phyloP scores from a whole-genome alignment of 352 stramenopile genomes.

The Phytophthora ramorum region DNA sequence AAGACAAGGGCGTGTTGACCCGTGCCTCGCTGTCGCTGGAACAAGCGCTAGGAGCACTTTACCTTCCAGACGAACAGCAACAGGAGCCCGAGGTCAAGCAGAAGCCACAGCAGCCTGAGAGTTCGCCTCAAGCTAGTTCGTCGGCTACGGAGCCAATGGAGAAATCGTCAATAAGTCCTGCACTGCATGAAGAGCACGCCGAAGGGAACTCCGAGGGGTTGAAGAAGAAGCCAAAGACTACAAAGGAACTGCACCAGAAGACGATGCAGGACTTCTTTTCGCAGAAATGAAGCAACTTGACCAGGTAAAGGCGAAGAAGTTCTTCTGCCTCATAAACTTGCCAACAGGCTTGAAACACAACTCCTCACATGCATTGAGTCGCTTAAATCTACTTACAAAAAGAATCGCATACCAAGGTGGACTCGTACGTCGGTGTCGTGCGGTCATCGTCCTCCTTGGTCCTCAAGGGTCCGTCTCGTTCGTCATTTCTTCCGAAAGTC shows the following conservation, averaged over 20 bases:
- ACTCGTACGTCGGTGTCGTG: background rate
- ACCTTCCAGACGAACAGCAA: conserved; percentile 5
- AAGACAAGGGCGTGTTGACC: conserved; percentile 20
- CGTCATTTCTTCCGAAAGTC: conserved; percentile 9
- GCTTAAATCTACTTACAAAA: conserved; percentile 35
- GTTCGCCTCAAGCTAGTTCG: background rate
- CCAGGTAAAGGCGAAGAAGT: background rate
- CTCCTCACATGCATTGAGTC: conserved; percentile 30
- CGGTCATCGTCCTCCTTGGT: conserved; percentile 13
- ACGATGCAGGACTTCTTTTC: conserved; percentile 40
- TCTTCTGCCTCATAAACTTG: no score
- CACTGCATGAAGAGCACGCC: conserved; percentile 13
- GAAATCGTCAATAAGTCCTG: background rate
- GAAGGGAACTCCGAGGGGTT: conserved; percentile 6
- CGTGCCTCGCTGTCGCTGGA: conserved; percentile 29
- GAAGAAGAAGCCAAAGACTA: conserved; percentile 38
- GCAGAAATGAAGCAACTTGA: conserved; percentile 15
- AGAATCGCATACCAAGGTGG: conserved; percentile 28
- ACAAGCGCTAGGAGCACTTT: conserved; percentile 15
- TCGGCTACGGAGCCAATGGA: background rate
- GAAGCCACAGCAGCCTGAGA: conserved; percentile 10
- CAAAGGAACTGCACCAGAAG: conserved; percentile 29
- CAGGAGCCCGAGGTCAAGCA: background rate
- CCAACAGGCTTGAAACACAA: background rate
- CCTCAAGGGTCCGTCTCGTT: background rate